Conservation (phyloP, 768 basidiomycete genomes). For the Macrolepiota dolichaula region DNA sequence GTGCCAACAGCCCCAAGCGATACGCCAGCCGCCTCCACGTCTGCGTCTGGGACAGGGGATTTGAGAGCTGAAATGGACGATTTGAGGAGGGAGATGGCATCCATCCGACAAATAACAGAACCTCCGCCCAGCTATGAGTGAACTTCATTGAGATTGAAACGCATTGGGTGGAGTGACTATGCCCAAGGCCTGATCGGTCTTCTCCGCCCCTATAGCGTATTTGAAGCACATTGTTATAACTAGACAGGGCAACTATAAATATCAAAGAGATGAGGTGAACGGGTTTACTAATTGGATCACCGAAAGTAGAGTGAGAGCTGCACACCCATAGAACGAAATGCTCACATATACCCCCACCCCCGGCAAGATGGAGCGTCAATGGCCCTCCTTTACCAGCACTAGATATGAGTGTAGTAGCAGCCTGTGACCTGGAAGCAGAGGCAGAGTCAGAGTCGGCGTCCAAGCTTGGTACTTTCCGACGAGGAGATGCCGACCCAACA, state of each 20-base stretch:
- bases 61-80: conserved; percentile 6
- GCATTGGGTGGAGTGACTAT: too few relatives aligned
- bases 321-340: neutral
- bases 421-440: conserved; percentile 55
- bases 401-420: conserved; percentile 8
- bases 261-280: too few relatives aligned
- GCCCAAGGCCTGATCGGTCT: too few relatives aligned
- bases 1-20: too few relatives aligned
- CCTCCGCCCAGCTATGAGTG: neutral
- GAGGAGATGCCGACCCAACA: conserved; percentile 52
- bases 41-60: neutral
- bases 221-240: too few relatives aligned
- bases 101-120: neutral
- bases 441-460: conserved; percentile 65
- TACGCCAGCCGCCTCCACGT: too few relatives aligned
- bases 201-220: too few relatives aligned
- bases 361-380: conserved; percentile 27
- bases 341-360: conserved; percentile 16
- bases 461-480: conserved; percentile 40
- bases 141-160: too few relatives aligned
- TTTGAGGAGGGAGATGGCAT: conserved; percentile 7
- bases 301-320: neutral
- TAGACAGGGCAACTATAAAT: too few relatives aligned
- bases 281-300: conserved; percentile 18
- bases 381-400: neutral